Base-by-base conservation (phyloP, 345 rosid species). In the Dipteronia sinensis region DNA sequence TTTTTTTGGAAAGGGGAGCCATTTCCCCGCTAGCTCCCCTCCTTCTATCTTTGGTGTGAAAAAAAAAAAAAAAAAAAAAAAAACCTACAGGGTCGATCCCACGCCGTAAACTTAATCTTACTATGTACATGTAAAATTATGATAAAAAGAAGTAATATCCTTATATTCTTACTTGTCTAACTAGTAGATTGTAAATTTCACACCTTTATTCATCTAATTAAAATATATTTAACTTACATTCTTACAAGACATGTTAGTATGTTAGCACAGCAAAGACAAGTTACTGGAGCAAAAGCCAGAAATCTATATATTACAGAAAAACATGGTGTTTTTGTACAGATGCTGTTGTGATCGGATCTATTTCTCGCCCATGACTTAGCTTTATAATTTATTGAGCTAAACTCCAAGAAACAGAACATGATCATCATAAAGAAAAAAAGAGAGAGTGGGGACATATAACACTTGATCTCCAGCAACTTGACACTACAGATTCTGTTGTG, bases 351-450 rank as follows among this genome's bases (percentile, higher is more conserved):
- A 2, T 22, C 66, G 38, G 55, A 34, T 68, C 42, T 63, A 34
- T 56, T 31, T 29, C 46, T 15, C 49, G 46, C 49, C 42, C 72
- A 17, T 27, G 25, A 3, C 22, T 22, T 72, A 3, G 65, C 34
- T 15, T 19, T 16, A 9, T 9, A 53, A 59, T 78, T 19, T 42
- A 47, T 71, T 29, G 58, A 58, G 53, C 46, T 72, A 79, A 65
- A 58, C 12, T 46, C 84, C 80, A 75, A 75, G 76, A 65, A 46
- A 75, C 29, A 56, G 77, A 81, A 77, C 72, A 68, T 53, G 46
- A 69, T n/a, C 22, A 69, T 16, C 22, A 38, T 34, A 69, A 13
- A 0, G 13, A 20, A 40, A 22, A 9, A 10, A 4, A 15, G 16
- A 13, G 27, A 58, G 65, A 49, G 6, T 22, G 61, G 38, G 65